Evolutionary conservation across 306 rosid genomes (phyloP), one percentile per base, ranked within the genome.

Genomic region (Trichosanthes truncata): DNA sequence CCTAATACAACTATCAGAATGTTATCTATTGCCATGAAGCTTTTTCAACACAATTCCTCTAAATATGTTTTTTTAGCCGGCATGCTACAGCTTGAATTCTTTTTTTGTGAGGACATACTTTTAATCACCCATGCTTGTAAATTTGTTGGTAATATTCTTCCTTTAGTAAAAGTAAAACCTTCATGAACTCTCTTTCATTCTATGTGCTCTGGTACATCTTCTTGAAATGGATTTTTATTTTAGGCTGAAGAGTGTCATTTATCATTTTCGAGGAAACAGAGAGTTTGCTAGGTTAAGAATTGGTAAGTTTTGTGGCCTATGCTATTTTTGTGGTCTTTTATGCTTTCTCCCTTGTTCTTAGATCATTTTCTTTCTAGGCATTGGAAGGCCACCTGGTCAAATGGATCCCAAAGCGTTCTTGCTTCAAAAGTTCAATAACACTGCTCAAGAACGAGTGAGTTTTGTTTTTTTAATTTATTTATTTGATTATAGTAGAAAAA

Each of bases 381-480:
- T 93, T 51, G 99, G 96, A 55, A 89, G 86, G 83, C 97, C 97
- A 76, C 96, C 99, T 41, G 98, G 97, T 74, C 97, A 93, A 88
- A 95, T 95, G 99, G 99, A 95, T 86, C 97, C 99, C 51, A 93
- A 95, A 83, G 99, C 97, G 46, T 95, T 90, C 85, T 83, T 95
- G 89, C 99, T 95, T 78, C 96, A 91, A 85, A 90, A 88, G 76
- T 93, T 95, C 86, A 95, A 89, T 46, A 78, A 84, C 71, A 84
- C 86, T 10, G 92, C 99, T 86, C 94, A 74, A 84, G 90, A 87
- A 80, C 87, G 95, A 69, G 99, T 95, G 85, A 87, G 96, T 87
- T 84, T 23, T 80, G 35, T n/a, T 43, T 57, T 60, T 51, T 23
- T n/a, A n/a, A n/a, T n/a, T n/a, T n/a, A n/a, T n/a, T n/a, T n/a